Evolutionary conservation across 257 asterid species (phyloP), one percentile per base, ranked within the genome.

Genomic region (Solanum pennellii): DNA sequence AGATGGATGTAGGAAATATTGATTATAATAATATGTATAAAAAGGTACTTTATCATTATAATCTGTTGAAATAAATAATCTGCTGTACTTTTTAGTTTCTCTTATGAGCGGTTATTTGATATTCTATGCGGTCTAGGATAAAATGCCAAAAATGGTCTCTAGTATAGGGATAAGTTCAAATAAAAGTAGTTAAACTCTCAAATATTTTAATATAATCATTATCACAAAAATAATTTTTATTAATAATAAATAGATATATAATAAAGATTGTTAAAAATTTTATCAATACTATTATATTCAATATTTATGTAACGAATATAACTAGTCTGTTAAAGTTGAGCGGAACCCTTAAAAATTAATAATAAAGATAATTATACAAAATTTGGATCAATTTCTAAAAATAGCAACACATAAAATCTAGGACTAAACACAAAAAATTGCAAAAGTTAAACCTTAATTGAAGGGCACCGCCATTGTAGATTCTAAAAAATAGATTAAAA

Each of bases 221-320:
- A 35, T 5, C 0, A 35, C 0, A 35, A 35, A 35, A 35, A 33
- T 1, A 35, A 5, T 0, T 0, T 35, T 35, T 5, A 35, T 35
- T 1, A 0, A 35, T 35, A 35, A 35, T 35, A 35, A 35, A 35
- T 35, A 35, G 0, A 35, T 0, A 35, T 6, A 35, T 35, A 35
- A 35, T 35, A 35, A 35, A 35, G 7, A 35, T 5, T 33, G 39
- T 35, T 35, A n/a, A n/a, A n/a, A n/a, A n/a, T n/a, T n/a, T n/a
- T n/a, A n/a, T n/a, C n/a, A n/a, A n/a, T n/a, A n/a, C n/a, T n/a
- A n/a, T n/a, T n/a, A n/a, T n/a, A n/a, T n/a, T n/a, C n/a, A n/a
- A n/a, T n/a, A n/a, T n/a, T n/a, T n/a, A 35, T 5, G 39, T 35
- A 35, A 35, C 7, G 39, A 35, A 49, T 14, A 49, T 49, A 15